Evolutionary conservation across 108 stramenopile species (phyloP).

Genomic region (Parietichytrium sp.): DNA sequence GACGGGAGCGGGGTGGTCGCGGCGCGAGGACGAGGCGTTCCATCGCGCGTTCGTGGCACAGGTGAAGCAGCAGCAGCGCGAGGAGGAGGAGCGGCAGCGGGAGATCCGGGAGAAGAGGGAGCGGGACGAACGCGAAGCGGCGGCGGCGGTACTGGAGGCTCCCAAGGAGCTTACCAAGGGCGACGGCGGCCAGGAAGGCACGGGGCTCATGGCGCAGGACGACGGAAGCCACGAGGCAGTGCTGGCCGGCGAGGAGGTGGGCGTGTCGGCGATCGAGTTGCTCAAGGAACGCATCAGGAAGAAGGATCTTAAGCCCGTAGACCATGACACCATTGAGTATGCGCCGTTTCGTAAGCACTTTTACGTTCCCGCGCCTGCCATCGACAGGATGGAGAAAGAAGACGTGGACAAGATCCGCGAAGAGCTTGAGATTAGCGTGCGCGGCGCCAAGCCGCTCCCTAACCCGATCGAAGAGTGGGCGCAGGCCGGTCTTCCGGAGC

Average conservation of each 20-base stretch:
- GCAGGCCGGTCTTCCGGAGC: slow-evolving; percentile 27
- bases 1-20: background rate
- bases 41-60: background rate
- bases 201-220: background rate
- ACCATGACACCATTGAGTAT: slow-evolving; percentile 39
- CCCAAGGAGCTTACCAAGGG: too few species aligned
- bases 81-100: background rate
- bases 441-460: slow-evolving; percentile 32
- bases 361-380: background rate
- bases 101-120: background rate
- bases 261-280: slow-evolving; percentile 18
- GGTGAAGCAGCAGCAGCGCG: background rate
- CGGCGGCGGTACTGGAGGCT: too few species aligned
- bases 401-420: slow-evolving; percentile 4
- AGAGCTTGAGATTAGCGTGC: slow-evolving; percentile 24
- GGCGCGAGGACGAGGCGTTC: background rate
- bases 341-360: slow-evolving; percentile 39
- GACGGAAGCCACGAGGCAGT: background rate
- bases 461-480: slow-evolving; percentile 34
- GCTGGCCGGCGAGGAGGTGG: background rate
- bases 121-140: background rate
- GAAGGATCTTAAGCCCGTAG: slow-evolving; percentile 24
- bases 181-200: slow-evolving; percentile 10
- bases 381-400: background rate
- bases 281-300: background rate